These are phyloP conservation scores for Botryosphaeria dothidea DNA, from an alignment of 2,329 filamentous ascomycete genomes.

Conservation along the genomic window DNA sequence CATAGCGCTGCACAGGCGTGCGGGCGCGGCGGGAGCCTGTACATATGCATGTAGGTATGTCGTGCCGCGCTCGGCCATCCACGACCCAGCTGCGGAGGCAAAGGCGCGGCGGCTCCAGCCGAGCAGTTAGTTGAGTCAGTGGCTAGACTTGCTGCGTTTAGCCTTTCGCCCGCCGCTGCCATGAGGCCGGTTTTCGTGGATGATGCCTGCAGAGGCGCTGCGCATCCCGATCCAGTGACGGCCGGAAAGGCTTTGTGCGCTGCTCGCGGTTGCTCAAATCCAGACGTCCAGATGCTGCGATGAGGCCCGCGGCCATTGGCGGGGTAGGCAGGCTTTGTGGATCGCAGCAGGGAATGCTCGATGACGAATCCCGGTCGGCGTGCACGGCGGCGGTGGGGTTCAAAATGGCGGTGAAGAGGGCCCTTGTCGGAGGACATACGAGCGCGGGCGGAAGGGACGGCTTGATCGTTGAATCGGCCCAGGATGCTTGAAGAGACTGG, in stretches of 20 bases:
- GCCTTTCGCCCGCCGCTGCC: not conserved
- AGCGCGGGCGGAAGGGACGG: slow-evolving; percentile 20
- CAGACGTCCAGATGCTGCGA: slow-evolving; percentile 13
- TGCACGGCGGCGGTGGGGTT: slow-evolving; percentile 15
- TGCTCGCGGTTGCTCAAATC: slow-evolving; percentile 16
- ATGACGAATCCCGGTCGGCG: slow-evolving; percentile 15
- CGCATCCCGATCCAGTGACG: slow-evolving; percentile 9
- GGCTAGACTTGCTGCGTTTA: slow-evolving; percentile 3
- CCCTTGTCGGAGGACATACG: slow-evolving; percentile 7
- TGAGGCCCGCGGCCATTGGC: slow-evolving; percentile 14
- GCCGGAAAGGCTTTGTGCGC: slow-evolving; percentile 12
- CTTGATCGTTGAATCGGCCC: slow-evolving; percentile 4
- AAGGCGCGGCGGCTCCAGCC: slow-evolving; percentile 17
- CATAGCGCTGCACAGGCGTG: slow-evolving; percentile 10
- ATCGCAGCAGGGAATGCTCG: slow-evolving; percentile 14
- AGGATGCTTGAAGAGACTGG: slow-evolving; percentile 14
- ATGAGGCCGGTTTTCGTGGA: slow-evolving; percentile 1
- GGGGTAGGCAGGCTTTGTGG: slow-evolving; percentile 18
- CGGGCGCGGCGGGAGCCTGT: slow-evolving; percentile 17
- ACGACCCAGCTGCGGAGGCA: slow-evolving; percentile 14
- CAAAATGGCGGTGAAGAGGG: slow-evolving; percentile 20
- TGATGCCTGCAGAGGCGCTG: slow-evolving; percentile 10
- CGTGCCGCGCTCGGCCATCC: slow-evolving; percentile 17
- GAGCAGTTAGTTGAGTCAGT: slow-evolving; percentile 12
- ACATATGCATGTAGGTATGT: slow-evolving; percentile 20